phyloP scores from a whole-genome alignment of 345 rosid species.

The Corchorus olitorius region DNA sequence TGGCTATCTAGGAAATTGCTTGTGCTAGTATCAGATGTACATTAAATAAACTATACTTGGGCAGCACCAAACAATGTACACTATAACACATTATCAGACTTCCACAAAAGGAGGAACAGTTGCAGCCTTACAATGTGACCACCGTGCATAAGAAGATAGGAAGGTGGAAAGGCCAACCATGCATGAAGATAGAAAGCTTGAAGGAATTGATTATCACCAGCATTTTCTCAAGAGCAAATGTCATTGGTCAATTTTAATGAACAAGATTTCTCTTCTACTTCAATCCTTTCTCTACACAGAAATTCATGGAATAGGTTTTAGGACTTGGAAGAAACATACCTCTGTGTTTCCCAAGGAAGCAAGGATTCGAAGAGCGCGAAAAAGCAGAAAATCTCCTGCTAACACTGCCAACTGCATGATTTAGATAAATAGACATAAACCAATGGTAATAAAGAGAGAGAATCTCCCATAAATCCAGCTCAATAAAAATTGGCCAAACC shows the following conservation, averaged over 20 bases:
- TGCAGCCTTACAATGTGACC: not conserved
- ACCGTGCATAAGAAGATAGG: not conserved
- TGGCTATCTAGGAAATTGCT: not conserved
- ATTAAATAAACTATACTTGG: not conserved
- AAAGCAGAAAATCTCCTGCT: conserved; percentile 73
- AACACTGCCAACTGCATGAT: conserved; percentile 57
- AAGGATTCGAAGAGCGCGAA: conserved; percentile 63
- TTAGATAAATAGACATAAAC: not conserved
- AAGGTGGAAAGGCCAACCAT: not conserved
- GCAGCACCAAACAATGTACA: not conserved
- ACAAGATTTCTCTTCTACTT: not conserved
- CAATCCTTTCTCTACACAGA: not conserved
- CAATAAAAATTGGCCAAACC: not conserved
- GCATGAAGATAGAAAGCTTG: not conserved
- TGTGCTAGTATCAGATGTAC: not conserved
- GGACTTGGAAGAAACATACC: conserved; percentile 29
- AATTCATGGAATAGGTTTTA: not conserved
- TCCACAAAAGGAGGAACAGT: not conserved
- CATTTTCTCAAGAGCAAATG: not conserved
- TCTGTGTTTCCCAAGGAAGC: conserved; percentile 66
- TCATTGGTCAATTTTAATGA: not conserved
- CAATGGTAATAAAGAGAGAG: not conserved
- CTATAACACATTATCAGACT: no score
- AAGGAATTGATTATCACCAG: not conserved
- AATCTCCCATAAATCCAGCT: not conserved